Evolutionary conservation across 495 filamentous ascomycete species (phyloP), one percentile per base, ranked within the genome.

Genomic region (Rostrohypoxylon terebratum): DNA sequence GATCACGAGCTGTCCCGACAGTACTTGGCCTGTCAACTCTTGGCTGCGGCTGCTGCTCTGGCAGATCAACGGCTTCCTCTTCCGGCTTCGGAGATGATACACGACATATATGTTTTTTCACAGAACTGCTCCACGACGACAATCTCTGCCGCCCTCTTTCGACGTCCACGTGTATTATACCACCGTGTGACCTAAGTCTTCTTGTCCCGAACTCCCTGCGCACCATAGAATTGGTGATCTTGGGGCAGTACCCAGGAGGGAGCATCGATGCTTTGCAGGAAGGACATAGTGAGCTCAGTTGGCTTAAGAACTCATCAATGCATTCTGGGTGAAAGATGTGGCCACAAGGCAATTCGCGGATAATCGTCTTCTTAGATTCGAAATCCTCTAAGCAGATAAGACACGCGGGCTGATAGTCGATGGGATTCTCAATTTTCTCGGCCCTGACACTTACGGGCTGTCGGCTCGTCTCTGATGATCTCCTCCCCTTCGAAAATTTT

Each of bases 241-340:
- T 82, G 0, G 93, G 89, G 58, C 89, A 91, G 74, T 88, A 90
- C 0, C 90, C 90, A 3, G 75, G 75, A 2, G 91, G 86, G 4
- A 97, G 80, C 64, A 93, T 90, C 48, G 85, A 90, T 50, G 88
- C 85, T 75, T 97, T 97, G 83, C 95, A 98, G 58, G 97, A 79
- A 1, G 95, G 95, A 74, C 95, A 98, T 11, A 96, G 84, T 44
- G 90, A 92, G 76, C 90, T 94, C 73, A 86, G 88, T 42, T 87
- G 81, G 53, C 83, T 81, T 45, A 98, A 82, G 70, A 93, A 94
- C 10, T 86, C 82, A 76, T 98, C 94, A 71, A 98, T 93, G 77
- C 95, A 98, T 45, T 89, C 90, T 2, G 93, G 89, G 62, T 98
- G 94, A 80, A 93, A 98, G 63, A 97, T 94, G 76, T 98, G 95